phyloP scores from a whole-genome alignment of 495 filamentous ascomycete genomes.

The Podospora pseudocomata region DNA sequence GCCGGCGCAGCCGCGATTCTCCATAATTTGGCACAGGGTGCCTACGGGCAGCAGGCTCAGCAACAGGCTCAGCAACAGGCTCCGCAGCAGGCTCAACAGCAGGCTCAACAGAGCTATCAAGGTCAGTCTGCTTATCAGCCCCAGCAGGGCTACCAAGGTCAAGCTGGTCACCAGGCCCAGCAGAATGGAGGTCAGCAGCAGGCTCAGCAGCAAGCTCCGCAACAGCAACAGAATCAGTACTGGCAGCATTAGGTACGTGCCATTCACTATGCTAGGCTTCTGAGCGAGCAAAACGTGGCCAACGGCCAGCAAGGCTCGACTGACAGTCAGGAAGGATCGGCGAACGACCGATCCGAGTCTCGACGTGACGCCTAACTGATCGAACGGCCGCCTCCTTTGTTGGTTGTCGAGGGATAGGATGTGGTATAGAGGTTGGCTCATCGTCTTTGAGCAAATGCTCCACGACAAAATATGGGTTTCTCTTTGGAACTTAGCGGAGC shows the following conservation, averaged over 20 bases:
- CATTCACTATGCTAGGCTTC: background rate
- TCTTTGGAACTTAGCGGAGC: background rate
- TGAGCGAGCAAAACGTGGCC: background rate
- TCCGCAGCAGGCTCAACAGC: background rate
- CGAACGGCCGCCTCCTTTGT: background rate
- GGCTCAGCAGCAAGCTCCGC: constrained; percentile 7
- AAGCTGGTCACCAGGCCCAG: background rate
- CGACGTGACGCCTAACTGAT: background rate
- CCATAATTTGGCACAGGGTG: constrained; percentile 43
- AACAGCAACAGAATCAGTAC: background rate
- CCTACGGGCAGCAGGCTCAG: constrained; percentile 34
- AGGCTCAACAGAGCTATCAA: background rate
- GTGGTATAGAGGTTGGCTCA: background rate
- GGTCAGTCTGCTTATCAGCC: background rate
- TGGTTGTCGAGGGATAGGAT: background rate
- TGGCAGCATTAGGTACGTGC: background rate
- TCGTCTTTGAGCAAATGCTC: background rate
- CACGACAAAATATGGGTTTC: too few relatives aligned
- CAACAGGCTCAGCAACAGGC: constrained; percentile 30
- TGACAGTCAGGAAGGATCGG: background rate
- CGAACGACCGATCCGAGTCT: too few relatives aligned
- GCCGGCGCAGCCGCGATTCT: constrained; percentile 2
- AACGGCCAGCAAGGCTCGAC: background rate
- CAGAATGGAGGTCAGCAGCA: constrained; percentile 11
- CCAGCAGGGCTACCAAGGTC: background rate